Percentiles rank a stretch among this genome's conserved stretches.
Conservation (phyloP, 73 alveolate species). For the Blepharisma japonicum region DNA sequence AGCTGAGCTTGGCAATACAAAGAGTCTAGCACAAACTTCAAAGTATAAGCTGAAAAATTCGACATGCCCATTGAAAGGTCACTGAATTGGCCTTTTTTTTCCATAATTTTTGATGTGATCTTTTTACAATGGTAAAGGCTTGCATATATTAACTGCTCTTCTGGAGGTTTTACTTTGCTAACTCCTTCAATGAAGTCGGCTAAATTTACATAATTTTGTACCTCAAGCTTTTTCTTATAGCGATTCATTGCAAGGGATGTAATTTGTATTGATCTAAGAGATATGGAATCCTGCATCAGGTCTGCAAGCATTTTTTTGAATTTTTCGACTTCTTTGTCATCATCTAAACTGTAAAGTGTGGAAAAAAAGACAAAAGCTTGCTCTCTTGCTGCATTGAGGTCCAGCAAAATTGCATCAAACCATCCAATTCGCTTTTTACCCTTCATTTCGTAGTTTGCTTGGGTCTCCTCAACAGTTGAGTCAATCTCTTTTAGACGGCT, state of each 20-base stretch:
- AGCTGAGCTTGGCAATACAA: neutral
- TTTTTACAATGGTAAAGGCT: slow-evolving; percentile 22
- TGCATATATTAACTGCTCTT: slow-evolving; percentile 6
- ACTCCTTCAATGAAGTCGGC: neutral
- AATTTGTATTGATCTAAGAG: neutral
- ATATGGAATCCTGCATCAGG: neutral
- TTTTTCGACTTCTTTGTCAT: too few relatives aligned
- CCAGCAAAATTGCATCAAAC: too few relatives aligned
- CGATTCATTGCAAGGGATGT: neutral
- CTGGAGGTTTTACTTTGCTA: neutral
- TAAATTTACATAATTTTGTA: neutral
- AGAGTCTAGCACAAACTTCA: neutral
- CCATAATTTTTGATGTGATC: neutral
- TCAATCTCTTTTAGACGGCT: too few relatives aligned
- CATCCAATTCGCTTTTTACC: too few relatives aligned
- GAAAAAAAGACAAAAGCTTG: too few relatives aligned
- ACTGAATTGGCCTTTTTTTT: neutral
- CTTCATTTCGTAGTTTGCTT: too few relatives aligned
- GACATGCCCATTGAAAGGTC: neutral
- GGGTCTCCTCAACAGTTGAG: too few relatives aligned
- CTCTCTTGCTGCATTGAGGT: too few relatives aligned
- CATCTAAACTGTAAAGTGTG: too few relatives aligned
- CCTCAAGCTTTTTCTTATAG: neutral
- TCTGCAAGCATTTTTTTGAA: neutral
- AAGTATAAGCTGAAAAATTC: neutral